Evolutionary conservation across 1,139 yeast species (phyloP).

Genomic region (Pichia sp.): DNA sequence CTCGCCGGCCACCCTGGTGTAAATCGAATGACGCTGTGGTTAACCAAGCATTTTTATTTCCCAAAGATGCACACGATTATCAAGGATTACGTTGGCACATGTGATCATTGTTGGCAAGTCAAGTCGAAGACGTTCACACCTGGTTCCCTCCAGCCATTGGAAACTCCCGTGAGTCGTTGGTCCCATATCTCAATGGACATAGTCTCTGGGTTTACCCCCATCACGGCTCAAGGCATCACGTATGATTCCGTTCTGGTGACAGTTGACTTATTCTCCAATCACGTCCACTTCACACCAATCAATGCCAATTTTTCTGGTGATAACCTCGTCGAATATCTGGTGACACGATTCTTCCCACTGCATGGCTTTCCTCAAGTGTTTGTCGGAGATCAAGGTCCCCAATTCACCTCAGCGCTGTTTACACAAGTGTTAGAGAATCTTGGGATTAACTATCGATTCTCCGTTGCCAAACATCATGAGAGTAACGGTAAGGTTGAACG

Average conservation of each 20-base stretch:
- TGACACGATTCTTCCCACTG: neutral
- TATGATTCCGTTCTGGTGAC: neutral
- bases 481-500: neutral
- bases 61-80: neutral
- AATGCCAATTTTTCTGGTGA: neutral
- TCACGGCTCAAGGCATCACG: neutral
- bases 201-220: neutral
- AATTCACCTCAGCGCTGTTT: neutral
- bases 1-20: constrained; percentile 1
- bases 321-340: neutral
- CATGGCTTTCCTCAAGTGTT: neutral
- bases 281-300: neutral
- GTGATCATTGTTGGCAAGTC: neutral
- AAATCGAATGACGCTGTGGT: neutral
- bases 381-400: neutral
- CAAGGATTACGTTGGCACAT: neutral
- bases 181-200: neutral
- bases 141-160: neutral
- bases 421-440: neutral
- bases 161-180: neutral
- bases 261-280: neutral
- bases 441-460: neutral
- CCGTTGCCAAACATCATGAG: neutral
- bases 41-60: neutral
- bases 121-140: neutral